Percentiles rank a stretch among this genome's conserved stretches.
Conservation (phyloP, 2,329 filamentous ascomycete species). For the Fusarium sp. region DNA sequence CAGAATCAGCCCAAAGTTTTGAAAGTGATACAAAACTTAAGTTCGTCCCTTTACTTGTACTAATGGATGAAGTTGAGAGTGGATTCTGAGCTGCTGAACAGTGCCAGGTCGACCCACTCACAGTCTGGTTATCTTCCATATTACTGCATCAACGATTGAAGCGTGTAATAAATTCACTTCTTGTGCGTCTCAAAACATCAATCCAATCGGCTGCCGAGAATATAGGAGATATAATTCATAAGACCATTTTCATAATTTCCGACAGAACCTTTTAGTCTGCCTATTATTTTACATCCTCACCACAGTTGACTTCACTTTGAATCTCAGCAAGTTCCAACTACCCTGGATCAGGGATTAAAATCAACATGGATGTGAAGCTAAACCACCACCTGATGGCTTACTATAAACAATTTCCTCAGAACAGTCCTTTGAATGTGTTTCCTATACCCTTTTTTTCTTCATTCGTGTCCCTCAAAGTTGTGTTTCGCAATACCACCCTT, state of each 20-base stretch:
- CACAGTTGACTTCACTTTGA: neutral
- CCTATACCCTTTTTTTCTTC: too few relatives aligned
- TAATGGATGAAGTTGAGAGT: constrained; percentile 14
- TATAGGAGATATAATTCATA: neutral
- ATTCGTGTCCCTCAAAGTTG: neutral
- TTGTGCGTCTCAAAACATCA: neutral
- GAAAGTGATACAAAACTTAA: neutral
- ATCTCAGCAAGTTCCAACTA: neutral
- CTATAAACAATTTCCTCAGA: neutral
- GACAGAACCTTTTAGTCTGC: neutral
- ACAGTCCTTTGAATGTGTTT: neutral
- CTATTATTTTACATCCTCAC: neutral
- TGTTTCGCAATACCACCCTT: neutral
- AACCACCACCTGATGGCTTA: neutral
- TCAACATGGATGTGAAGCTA: neutral
- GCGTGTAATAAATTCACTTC: neutral
- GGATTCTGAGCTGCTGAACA: neutral
- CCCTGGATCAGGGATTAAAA: constrained; percentile 1
- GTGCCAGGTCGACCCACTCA: neutral
- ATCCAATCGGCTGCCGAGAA: neutral
- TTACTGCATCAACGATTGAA: neutral
- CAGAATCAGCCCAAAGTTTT: neutral
- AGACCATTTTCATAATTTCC: neutral
- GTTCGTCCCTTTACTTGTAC: neutral
- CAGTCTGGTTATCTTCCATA: neutral